These are phyloP conservation scores for Nepenthes gracilis DNA, from an alignment of 148 eudicot genomes.

Conservation along the genomic window DNA sequence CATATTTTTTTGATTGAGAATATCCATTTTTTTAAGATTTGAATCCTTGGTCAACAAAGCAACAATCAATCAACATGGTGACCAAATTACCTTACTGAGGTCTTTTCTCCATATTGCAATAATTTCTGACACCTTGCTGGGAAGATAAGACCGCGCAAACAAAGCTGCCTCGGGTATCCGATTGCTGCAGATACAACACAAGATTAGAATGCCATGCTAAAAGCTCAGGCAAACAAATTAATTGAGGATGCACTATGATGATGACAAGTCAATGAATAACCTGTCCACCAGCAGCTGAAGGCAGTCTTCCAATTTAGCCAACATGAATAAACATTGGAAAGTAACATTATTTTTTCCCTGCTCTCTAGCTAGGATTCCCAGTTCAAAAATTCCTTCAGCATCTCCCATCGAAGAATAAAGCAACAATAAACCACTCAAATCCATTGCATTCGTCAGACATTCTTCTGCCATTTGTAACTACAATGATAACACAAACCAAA, in stretches of 20 bases:
- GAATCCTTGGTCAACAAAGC: too few relatives aligned
- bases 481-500: slow-evolving; percentile 14
- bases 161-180: slow-evolving; percentile 97
- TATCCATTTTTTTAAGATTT: too few relatives aligned
- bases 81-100: slow-evolving; percentile 59
- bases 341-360: slow-evolving; percentile 93
- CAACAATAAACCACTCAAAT: slow-evolving; percentile 88
- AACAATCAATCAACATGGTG: too few relatives aligned
- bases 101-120: slow-evolving; percentile 92
- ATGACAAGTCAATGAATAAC: slow-evolving; percentile 16
- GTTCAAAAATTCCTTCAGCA: slow-evolving; percentile 75
- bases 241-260: background rate
- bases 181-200: slow-evolving; percentile 47
- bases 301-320: slow-evolving; percentile 92
- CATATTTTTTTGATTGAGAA: too few relatives aligned
- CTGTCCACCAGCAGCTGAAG: slow-evolving; percentile 83
- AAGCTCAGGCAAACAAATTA: background rate
- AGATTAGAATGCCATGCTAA: slow-evolving; percentile 7
- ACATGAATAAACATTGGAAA: slow-evolving; percentile 76
- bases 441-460: slow-evolving; percentile 81
- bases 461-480: slow-evolving; percentile 96
- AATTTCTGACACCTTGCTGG: slow-evolving; percentile 91
- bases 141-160: slow-evolving; percentile 94
- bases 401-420: slow-evolving; percentile 96
- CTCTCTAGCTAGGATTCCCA: slow-evolving; percentile 69